Evolutionary conservation across 345 rosid genomes (phyloP), one percentile per base, ranked within the genome.

Genomic region (Anacardium occidentale): DNA sequence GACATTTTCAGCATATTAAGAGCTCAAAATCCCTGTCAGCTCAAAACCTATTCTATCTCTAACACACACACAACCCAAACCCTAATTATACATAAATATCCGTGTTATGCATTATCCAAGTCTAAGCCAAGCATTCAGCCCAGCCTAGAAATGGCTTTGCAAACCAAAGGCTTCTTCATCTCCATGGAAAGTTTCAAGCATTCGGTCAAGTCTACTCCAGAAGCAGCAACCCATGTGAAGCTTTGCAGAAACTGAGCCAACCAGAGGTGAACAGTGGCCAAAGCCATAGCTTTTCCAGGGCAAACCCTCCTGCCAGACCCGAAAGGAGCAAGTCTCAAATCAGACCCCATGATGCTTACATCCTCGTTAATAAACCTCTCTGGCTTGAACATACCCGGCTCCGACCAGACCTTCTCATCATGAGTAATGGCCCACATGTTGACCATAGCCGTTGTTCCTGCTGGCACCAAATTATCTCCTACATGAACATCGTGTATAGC

Each of bases 371-470:
- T 20, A 61, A 81, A 80, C 26, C 84, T 64, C 66, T 48, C 91
- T 0, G 97, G 98, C 20, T 79, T 80, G 71, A 86, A 91, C 56
- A 72, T 65, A 7, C 82, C 81, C 2, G 95, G 83, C 60, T 83
- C 82, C 0, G 73, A 9, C 97, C 97, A 91, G 22, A 85, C 70
- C 40, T 68, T 62, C 26, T 67, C 61, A 53, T 93, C 89, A 42
- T 90, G 97, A 6, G 96, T 88, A 34, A 91, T 93, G 1, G 94
- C 83, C 97, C 96, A 93, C 98, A 91, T 93, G 84, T 87, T 91
- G 32, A 93, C 94, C 97, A 91, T 93, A 25, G 96, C 97, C 0
- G 96, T 84, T 42, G 97, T 93, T 64, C 96, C 93, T 0, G 90
- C 91, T 0, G 97, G 97, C 67, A 93, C 68, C 26, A 86, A 77